Conservation (phyloP, 202 grass and related monocot species). For the Cymbopogon flexuosus region DNA sequence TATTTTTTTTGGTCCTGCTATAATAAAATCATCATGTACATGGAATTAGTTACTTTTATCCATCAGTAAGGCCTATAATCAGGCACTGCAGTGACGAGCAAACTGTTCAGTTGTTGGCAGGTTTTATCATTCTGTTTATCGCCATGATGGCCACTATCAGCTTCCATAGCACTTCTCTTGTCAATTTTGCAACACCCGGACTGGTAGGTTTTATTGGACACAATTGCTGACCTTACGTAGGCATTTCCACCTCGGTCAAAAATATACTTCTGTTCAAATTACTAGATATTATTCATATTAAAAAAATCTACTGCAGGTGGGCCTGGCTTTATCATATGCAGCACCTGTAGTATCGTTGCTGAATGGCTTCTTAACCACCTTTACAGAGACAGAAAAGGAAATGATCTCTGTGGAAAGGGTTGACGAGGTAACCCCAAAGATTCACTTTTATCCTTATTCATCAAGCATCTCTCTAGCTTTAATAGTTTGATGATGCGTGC, state of each 20-base stretch:
- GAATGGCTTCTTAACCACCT: conserved; percentile 84
- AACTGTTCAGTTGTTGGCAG: conserved; percentile 78
- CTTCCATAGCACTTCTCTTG: conserved; percentile 45
- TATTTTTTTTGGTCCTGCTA: background rate
- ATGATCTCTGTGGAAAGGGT: conserved; percentile 94
- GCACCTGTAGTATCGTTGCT: conserved; percentile 83
- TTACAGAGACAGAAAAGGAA: conserved; percentile 98
- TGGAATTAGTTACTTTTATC: background rate
- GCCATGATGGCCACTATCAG: conserved; percentile 61
- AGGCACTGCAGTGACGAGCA: conserved; percentile 28
- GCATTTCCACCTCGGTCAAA: background rate
- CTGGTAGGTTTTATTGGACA: conserved; percentile 50
- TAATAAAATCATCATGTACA: background rate
- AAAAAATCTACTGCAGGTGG: conserved; percentile 53
- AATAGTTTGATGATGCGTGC: conserved; percentile 19
- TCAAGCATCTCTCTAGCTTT: conserved; percentile 11
- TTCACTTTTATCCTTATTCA: background rate
- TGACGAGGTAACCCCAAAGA: conserved; percentile 52
- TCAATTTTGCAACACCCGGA: conserved; percentile 76
- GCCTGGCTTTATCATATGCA: conserved; percentile 83
- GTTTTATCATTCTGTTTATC: conserved; percentile 84
- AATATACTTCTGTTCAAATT: background rate
- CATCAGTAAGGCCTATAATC: conserved; percentile 14
- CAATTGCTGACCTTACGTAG: background rate
- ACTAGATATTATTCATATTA: background rate